Conservation (phyloP, 805 yeast species). For the Candida bentonensis region DNA sequence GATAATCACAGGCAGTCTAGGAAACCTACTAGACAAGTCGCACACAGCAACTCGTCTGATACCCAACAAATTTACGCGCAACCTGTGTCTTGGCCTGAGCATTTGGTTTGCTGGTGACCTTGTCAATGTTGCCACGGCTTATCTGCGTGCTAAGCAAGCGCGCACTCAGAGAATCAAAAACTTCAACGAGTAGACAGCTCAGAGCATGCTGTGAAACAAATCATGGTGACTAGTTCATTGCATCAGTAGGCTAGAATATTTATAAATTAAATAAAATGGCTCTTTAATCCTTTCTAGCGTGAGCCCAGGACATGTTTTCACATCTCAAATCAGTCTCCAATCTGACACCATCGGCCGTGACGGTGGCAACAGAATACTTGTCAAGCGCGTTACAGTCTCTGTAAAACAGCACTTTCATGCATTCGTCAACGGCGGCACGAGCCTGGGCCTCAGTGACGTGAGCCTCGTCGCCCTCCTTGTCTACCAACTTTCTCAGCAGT, state of each 20-base stretch:
- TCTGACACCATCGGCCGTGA: conserved; percentile 48
- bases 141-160: not conserved
- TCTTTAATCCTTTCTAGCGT: not conserved
- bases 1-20: not conserved
- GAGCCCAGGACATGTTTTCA: conserved; percentile 63
- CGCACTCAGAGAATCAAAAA: not conserved
- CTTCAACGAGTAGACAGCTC: no score
- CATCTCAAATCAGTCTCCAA: conserved; percentile 55
- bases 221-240: no score
- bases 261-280: not conserved
- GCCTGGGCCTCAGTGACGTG: conserved; percentile 66
- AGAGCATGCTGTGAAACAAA: no score
- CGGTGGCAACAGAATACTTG: conserved; percentile 65
- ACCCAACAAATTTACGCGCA: not conserved
- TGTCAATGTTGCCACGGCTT: not conserved
- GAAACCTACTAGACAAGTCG: not conserved
- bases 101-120: not conserved
- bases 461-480: conserved; percentile 59
- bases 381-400: conserved; percentile 93
- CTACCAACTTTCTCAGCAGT: conserved; percentile 69
- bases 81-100: not conserved
- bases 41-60: not conserved
- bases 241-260: not conserved
- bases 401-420: conserved; percentile 89
- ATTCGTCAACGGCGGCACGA: conserved; percentile 56